Evolutionary conservation across 768 basidiomycete species (phyloP).

Genomic region (Podaxis sp.): DNA sequence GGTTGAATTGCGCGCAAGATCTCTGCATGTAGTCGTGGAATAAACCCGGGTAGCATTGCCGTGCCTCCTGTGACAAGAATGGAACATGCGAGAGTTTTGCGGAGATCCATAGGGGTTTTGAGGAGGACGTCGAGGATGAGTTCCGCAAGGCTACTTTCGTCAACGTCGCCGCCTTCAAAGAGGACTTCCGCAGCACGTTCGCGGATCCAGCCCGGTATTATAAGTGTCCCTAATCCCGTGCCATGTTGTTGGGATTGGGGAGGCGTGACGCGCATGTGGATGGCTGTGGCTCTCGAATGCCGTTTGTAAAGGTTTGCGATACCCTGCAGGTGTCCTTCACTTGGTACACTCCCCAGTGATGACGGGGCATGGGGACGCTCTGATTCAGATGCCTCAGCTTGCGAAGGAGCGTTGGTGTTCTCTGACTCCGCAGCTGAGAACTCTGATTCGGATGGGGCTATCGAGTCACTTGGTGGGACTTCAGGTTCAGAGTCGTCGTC

Average conservation of each 20-base stretch:
- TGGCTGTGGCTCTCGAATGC: slow-evolving; percentile 75
- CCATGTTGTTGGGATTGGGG: slow-evolving; percentile 62
- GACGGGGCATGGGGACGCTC: slow-evolving; percentile 40
- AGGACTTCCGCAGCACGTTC: slow-evolving; percentile 90
- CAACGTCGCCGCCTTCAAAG: slow-evolving; percentile 88
- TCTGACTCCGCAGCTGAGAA: slow-evolving; percentile 41
- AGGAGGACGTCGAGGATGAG: slow-evolving; percentile 75
- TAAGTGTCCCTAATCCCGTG: slow-evolving; percentile 73
- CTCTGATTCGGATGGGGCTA: slow-evolving; percentile 1
- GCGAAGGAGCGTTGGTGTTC: slow-evolving; percentile 22
- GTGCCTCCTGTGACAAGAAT: slow-evolving; percentile 90
- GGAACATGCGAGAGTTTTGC: slow-evolving; percentile 78
- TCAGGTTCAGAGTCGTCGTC: slow-evolving; percentile 42
- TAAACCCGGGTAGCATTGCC: slow-evolving; percentile 89
- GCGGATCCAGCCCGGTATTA: slow-evolving; percentile 93
- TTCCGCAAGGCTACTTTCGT: slow-evolving; percentile 83
- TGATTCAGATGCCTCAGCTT: slow-evolving; percentile 64
- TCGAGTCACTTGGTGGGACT: slow-evolving; percentile 30
- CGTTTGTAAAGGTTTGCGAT: slow-evolving; percentile 71
- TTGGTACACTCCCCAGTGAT: slow-evolving; percentile 29
- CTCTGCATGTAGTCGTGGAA: slow-evolving; percentile 81
- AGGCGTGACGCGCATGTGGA: slow-evolving; percentile 68
- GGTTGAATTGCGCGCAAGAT: slow-evolving; percentile 62
- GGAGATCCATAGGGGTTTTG: slow-evolving; percentile 89
- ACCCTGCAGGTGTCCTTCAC: slow-evolving; percentile 60